Conservation (phyloP, 2,329 filamentous ascomycete genomes). For the Bipolaris zeicola region DNA sequence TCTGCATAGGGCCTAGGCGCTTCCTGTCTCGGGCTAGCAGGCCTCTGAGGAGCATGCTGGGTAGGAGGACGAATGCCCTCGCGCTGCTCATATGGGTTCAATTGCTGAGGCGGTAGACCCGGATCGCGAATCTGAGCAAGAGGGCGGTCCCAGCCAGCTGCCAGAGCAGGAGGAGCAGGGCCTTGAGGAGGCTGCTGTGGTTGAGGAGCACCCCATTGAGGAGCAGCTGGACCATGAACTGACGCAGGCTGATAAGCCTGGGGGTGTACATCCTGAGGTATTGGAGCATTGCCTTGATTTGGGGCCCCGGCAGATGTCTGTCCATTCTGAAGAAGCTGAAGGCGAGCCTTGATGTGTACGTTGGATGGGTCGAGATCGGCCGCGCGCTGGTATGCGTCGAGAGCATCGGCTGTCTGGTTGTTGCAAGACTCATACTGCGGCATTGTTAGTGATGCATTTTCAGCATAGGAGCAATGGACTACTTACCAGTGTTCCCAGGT, state of each 20-base stretch:
- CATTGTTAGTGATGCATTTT: slow-evolving; percentile 22
- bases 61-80: slow-evolving; percentile 72
- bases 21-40: slow-evolving; percentile 78
- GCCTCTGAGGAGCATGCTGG: slow-evolving; percentile 68
- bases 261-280: slow-evolving; percentile 94
- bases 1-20: slow-evolving; percentile 72
- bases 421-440: slow-evolving; percentile 94
- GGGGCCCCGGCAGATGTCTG: slow-evolving; percentile 71
- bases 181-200: slow-evolving; percentile 68
- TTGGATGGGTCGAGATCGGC: slow-evolving; percentile 93
- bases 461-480: slow-evolving; percentile 8
- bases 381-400: slow-evolving; percentile 93
- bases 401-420: slow-evolving; percentile 94
- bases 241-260: slow-evolving; percentile 87
- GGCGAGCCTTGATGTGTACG: slow-evolving; percentile 92
- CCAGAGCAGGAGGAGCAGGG: slow-evolving; percentile 63
- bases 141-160: slow-evolving; percentile 63
- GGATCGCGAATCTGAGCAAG: slow-evolving; percentile 77
- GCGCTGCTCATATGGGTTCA: slow-evolving; percentile 81
- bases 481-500: slow-evolving; percentile 90
- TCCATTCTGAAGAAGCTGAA: slow-evolving; percentile 85
- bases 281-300: slow-evolving; percentile 76
- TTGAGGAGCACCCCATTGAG: slow-evolving; percentile 85
- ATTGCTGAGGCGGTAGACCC: slow-evolving; percentile 69
- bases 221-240: slow-evolving; percentile 81